A percentile compares a stretch with the other conserved stretches of the same genome.
These are phyloP conservation scores for Mycena pura DNA, from an alignment of 768 basidiomycete species.

Conservation along the genomic window DNA sequence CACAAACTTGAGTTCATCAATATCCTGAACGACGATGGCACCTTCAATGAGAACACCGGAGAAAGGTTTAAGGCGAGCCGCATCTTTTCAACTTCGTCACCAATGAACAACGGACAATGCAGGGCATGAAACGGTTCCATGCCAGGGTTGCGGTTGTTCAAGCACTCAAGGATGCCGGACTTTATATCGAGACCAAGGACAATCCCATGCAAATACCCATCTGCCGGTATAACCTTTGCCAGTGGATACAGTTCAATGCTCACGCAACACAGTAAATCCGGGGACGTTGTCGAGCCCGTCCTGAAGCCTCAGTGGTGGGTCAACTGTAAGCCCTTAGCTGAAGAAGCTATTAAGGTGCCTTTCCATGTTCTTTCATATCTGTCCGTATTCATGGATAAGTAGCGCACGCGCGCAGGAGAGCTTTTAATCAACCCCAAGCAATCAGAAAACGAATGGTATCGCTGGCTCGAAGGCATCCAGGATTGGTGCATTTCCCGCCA, in stretches of 20 bases:
- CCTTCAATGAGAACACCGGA: slow-evolving; percentile 90
- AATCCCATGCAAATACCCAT: slow-evolving; percentile 98
- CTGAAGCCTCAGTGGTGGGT: slow-evolving; percentile 99
- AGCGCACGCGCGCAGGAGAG: slow-evolving; percentile 92
- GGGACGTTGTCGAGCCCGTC: slow-evolving; percentile 93
- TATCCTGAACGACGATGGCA: slow-evolving; percentile 96
- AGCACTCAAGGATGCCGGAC: slow-evolving; percentile 79
- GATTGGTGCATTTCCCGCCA: slow-evolving; percentile 99
- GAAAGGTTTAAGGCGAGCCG: slow-evolving; percentile 67
- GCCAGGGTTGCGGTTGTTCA: slow-evolving; percentile 85
- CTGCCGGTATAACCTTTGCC: slow-evolving; percentile 65
- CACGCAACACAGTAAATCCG: slow-evolving; percentile 74
- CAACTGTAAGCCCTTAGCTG: slow-evolving; percentile 87
- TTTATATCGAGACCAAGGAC: slow-evolving; percentile 91
- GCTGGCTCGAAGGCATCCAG: slow-evolving; percentile 94
- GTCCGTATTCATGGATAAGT: neutral
- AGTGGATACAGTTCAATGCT: slow-evolving; percentile 3
- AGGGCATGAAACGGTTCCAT: slow-evolving; percentile 71
- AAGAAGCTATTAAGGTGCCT: slow-evolving; percentile 83
- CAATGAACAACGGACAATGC: neutral
- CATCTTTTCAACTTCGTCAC: neutral
- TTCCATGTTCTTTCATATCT: neutral
- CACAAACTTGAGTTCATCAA: slow-evolving; percentile 93
- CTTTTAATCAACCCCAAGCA: slow-evolving; percentile 81
- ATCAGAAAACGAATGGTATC: slow-evolving; percentile 94